Base-by-base conservation (phyloP, 2,329 filamentous ascomycete genomes). In the Pezicula neosporulosa region DNA sequence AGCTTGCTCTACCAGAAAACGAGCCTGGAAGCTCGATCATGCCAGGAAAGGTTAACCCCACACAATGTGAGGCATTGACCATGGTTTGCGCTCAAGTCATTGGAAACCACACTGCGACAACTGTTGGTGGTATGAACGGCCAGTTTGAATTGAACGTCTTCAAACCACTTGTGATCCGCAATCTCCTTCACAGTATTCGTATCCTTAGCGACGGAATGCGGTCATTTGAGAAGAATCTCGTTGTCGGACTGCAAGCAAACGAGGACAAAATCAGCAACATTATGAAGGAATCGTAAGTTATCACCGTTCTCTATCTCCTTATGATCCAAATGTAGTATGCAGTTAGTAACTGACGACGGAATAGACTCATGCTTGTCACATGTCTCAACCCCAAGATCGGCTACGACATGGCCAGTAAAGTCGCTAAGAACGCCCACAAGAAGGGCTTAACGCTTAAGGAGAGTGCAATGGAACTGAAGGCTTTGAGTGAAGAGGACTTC, bases 141-240 rank as follows among this genome's bases (percentile, higher is more conserved):
- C 95, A 97, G 77, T 99, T 99, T 64, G 94, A 97, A 75, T 83
- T 99, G 62, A 99, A 97, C 74, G 94, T 97, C 50, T 99, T 96
- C 84, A 97, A 97, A 81, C 94, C 94, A 41, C 83, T 97, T 53
- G 82, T 99, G 70, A 97, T 97, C 73, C 83, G 88, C 72, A 97
- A 97, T 77, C 78, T 97, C 60, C 81, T 99, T 37, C 94, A 97
- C 81, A 96, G 90, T 76, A 80, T 87, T 51, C 85, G 93, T 59
- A 85, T 99, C 55, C 77, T 99, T 51, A 80, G 90, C 35, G 94
- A 99, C 67, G 90, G 89, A 64, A 97, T 97, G 92, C 82, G 81
- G 66, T 95, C 90, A 58, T 97, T 99, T 69, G 90, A 96, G 77
- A 89, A 90, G 78, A 93, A 97, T 76, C 80, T 97, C 30, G 87